Evolutionary conservation across 139 green algal genomes (phyloP).

Genomic region (Astrephomene gubernaculifera): DNA sequence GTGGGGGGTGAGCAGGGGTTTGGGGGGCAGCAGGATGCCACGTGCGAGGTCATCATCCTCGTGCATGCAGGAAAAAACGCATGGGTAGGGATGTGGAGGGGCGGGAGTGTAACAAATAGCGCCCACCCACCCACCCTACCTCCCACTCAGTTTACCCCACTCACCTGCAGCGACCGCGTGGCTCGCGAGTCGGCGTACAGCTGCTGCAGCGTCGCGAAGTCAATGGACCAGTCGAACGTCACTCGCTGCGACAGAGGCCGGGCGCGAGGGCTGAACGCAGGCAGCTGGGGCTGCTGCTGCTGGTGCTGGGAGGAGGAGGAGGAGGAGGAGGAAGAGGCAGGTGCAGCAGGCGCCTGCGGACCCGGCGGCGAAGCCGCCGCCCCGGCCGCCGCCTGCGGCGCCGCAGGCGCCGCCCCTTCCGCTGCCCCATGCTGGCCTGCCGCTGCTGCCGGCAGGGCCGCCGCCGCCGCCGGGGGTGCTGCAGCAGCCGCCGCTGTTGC

Average conservation of each 20-base stretch:
- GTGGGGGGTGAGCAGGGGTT: no score
- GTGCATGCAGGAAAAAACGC: no score
- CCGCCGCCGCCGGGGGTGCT: not conserved
- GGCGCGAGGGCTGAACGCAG: not conserved
- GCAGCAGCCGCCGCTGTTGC: not conserved
- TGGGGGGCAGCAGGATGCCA: no score
- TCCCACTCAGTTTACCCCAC: no score
- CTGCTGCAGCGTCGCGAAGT: conserved; percentile 41
- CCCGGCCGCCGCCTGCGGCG: not conserved
- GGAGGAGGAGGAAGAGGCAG: not conserved
- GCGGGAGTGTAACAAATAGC: no score
- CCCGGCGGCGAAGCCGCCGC: not conserved
- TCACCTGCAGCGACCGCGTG: conserved; percentile 35
- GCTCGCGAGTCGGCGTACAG: conserved; percentile 29
- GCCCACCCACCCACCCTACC: no score
- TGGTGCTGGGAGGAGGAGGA: not conserved
- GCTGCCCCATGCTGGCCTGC: no score
- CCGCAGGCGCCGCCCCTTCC: not conserved
- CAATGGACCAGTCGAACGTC: conserved; percentile 44
- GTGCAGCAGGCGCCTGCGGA: not conserved
- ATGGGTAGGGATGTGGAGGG: no score
- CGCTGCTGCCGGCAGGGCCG: not conserved
- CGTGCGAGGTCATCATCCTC: no score
- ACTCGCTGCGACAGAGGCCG: conserved; percentile 31
- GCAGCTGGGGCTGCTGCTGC: not conserved